Conservation (phyloP, 2,329 filamentous ascomycete genomes). For the Beauveria rudraprayagi region DNA sequence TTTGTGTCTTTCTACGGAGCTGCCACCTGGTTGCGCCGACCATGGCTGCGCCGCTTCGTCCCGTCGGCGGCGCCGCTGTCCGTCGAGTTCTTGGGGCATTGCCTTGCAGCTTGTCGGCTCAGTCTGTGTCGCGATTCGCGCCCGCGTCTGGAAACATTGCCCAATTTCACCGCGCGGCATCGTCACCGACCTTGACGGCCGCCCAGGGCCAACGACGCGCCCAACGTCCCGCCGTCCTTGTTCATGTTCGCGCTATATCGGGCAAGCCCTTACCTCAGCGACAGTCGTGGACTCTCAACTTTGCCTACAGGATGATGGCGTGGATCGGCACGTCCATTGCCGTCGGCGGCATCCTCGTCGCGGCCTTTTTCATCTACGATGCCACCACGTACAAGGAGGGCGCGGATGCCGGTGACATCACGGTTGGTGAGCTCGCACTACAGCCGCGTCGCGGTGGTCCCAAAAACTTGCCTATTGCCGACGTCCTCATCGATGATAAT, state of each 20-base stretch:
- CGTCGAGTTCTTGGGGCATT: neutral
- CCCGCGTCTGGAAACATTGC: neutral
- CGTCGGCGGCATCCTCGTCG: conserved; percentile 58
- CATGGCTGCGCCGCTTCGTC: conserved; percentile 8
- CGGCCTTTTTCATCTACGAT: conserved; percentile 91
- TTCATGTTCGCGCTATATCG: conserved; percentile 35
- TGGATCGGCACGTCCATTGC: conserved; percentile 63
- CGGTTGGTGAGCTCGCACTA: conserved; percentile 77
- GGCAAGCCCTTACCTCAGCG: conserved; percentile 44
- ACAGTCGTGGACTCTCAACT: conserved; percentile 42
- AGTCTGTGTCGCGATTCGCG: conserved; percentile 43
- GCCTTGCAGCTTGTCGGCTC: conserved; percentile 43
- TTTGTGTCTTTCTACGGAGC: neutral
- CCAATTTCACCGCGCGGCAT: neutral
- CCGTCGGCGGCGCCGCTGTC: neutral
- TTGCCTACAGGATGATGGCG: conserved; percentile 58
- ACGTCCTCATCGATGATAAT: conserved; percentile 82
- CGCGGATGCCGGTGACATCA: conserved; percentile 59
- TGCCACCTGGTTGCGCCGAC: neutral
- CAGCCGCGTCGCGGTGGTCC: conserved; percentile 76
- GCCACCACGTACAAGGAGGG: conserved; percentile 79
- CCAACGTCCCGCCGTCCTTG: conserved; percentile 13
- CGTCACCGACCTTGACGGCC: neutral
- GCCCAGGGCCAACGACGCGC: neutral
- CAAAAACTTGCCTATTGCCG: conserved; percentile 89